These are phyloP conservation scores for Ambrosiella xylebori DNA, from an alignment of 2,329 filamentous ascomycete genomes.

Conservation along the genomic window DNA sequence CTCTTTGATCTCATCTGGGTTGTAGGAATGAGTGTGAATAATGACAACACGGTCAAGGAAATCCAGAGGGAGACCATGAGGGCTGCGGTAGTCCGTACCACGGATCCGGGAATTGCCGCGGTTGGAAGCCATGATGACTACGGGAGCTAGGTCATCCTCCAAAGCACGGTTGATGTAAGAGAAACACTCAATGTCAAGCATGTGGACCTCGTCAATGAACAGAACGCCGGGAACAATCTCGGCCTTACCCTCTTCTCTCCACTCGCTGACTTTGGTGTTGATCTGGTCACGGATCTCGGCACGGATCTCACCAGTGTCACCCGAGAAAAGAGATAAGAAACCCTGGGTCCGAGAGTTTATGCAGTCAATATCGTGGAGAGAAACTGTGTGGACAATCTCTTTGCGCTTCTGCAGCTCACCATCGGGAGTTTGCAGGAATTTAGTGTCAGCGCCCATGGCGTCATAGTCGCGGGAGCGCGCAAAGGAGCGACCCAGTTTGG, in stretches of 20 bases:
- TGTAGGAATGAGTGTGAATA: conserved; percentile 80
- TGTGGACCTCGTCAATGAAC: conserved; percentile 98
- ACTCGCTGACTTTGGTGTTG: conserved; percentile 96
- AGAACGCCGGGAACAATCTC: conserved; percentile 93
- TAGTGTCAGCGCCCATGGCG: conserved; percentile 95
- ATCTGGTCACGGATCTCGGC: conserved; percentile 97
- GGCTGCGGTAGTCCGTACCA: conserved; percentile 82
- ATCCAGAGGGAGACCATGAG: conserved; percentile 85
- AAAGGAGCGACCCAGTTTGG: conserved; percentile 87
- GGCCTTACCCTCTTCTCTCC: conserved; percentile 98
- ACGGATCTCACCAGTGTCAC: conserved; percentile 93
- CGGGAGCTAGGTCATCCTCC: conserved; percentile 84
- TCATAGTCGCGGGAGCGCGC: conserved; percentile 94
- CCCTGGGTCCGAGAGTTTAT: conserved; percentile 99
- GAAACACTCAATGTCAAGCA: conserved; percentile 99
- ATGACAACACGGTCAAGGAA: conserved; percentile 94
- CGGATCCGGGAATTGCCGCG: conserved; percentile 79
- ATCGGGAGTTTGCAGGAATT: conserved; percentile 94
- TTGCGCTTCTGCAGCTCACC: conserved; percentile 94
- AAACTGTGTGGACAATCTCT: conserved; percentile 93
- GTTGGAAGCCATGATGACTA: conserved; percentile 99
- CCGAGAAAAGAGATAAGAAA: conserved; percentile 91
- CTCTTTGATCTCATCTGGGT: conserved; percentile 68
- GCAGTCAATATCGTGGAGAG: conserved; percentile 94
- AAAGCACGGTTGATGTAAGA: conserved; percentile 95